phyloP scores from a whole-genome alignment of 2,329 filamentous ascomycete species.

The Hortaea sp. region DNA sequence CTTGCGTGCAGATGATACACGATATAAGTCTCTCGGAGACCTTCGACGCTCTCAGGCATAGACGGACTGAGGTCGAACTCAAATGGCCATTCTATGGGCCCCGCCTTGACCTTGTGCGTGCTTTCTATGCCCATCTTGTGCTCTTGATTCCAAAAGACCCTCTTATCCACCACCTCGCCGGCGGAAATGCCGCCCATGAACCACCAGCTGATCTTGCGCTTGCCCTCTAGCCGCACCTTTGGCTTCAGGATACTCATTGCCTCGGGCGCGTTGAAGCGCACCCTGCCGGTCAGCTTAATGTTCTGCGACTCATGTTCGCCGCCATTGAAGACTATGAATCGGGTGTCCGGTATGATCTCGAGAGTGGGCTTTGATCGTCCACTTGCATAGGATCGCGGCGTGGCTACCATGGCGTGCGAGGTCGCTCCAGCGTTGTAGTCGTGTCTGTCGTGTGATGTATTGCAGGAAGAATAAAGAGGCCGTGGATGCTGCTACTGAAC shows the following conservation, averaged over 20 bases:
- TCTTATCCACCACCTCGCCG: conserved; percentile 35
- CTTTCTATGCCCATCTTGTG: conserved; percentile 34
- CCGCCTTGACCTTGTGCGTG: conserved; percentile 40
- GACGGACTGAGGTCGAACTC: conserved; percentile 36
- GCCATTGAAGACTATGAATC: conserved; percentile 42
- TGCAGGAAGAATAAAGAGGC: no score
- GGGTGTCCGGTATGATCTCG: conserved; percentile 38
- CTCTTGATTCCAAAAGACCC: conserved; percentile 36
- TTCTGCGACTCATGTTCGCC: conserved; percentile 35
- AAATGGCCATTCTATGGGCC: conserved; percentile 41
- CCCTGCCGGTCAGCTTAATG: conserved; percentile 36
- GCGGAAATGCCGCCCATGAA: conserved; percentile 27
- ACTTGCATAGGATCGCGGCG: conserved; percentile 11
- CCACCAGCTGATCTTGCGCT: conserved; percentile 36
- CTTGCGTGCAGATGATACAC: conserved; percentile 88
- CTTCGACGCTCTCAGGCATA: conserved; percentile 79
- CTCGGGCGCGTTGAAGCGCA: conserved; percentile 38
- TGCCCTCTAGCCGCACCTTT: conserved; percentile 37
- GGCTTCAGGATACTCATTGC: conserved; percentile 38
- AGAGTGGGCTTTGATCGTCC: conserved; percentile 19
- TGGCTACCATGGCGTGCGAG: conserved; percentile 20
- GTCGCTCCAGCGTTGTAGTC: background rate
- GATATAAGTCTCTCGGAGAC: conserved; percentile 73
- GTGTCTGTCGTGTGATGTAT: background rate
- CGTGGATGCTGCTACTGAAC: no score